These are phyloP conservation scores for Rhexocercosporidium sp. DNA, from an alignment of 2,329 filamentous ascomycete species.

Conservation along the genomic window DNA sequence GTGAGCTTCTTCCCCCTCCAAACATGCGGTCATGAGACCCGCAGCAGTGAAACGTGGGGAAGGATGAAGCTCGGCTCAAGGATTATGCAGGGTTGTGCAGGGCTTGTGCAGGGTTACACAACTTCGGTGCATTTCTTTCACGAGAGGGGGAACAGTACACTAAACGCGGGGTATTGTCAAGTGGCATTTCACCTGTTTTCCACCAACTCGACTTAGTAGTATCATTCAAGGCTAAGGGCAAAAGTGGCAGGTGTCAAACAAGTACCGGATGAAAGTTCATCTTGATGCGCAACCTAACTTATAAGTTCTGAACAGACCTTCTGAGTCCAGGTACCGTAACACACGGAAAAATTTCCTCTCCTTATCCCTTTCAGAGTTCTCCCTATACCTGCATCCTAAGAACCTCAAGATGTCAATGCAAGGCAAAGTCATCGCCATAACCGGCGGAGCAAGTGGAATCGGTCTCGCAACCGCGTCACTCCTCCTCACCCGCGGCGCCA, in stretches of 20 bases:
- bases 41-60: conserved; percentile 28
- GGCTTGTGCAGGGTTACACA: not conserved
- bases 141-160: not conserved
- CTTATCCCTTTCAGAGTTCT: not conserved
- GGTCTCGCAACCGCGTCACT: conserved; percentile 73
- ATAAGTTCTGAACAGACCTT: too few species aligned
- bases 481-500: conserved; percentile 34
- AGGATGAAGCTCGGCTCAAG: conserved; percentile 10
- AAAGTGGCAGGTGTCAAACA: too few species aligned
- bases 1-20: not conserved
- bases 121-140: conserved; percentile 7
- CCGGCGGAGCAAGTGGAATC: conserved; percentile 77
- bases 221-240: too few species aligned
- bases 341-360: not conserved
- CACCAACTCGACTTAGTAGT: too few species aligned
- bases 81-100: conserved; percentile 8
- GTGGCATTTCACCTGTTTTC: too few species aligned
- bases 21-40: conserved; percentile 23
- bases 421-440: conserved; percentile 72
- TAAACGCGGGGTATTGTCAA: not conserved
- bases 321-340: too few species aligned
- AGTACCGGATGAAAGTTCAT: conserved; percentile 2
- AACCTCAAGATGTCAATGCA: conserved; percentile 34
- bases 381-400: too few species aligned
- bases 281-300: not conserved